Evolutionary conservation across 129 eudicot genomes (phyloP).

Genomic region (Erigeron canadensis): DNA sequence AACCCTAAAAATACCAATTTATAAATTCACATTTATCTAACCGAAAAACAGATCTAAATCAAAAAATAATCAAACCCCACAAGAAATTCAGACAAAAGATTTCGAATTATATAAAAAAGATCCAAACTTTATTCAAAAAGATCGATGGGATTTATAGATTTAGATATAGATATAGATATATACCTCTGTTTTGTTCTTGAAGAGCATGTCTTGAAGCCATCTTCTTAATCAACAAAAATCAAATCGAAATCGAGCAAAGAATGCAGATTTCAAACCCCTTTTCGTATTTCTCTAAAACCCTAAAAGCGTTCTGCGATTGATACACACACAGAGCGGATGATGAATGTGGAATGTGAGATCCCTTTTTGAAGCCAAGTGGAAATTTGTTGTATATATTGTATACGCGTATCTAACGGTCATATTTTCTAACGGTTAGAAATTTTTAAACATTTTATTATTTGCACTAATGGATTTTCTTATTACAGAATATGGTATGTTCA

Average conservation of each 20-base stretch:
- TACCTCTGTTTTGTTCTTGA: conserved; percentile 68
- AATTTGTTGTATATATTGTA: conserved; percentile 6
- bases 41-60: neutral
- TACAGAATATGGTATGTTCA: conserved; percentile 9
- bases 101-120: neutral
- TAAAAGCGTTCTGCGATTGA: too few relatives aligned
- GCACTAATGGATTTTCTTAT: neutral
- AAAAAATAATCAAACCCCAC: neutral
- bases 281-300: conserved; percentile 20
- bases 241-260: conserved; percentile 6
- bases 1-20: too few relatives aligned
- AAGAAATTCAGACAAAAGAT: neutral
- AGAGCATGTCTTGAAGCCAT: conserved; percentile 62
- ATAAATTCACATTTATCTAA: too few relatives aligned
- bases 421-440: conserved; percentile 33
- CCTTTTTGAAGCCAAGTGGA: conserved; percentile 32
- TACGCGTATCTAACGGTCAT: conserved; percentile 26
- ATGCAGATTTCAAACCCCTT: neutral
- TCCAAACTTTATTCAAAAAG: too few relatives aligned
- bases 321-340: neutral
- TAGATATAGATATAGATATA: neutral
- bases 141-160: too few relatives aligned
- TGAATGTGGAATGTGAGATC: neutral
- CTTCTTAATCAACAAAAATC: conserved; percentile 12
- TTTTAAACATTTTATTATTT: neutral